phyloP scores from a whole-genome alignment of 495 filamentous ascomycete species.

The Lindgomyces ingoldianus region DNA sequence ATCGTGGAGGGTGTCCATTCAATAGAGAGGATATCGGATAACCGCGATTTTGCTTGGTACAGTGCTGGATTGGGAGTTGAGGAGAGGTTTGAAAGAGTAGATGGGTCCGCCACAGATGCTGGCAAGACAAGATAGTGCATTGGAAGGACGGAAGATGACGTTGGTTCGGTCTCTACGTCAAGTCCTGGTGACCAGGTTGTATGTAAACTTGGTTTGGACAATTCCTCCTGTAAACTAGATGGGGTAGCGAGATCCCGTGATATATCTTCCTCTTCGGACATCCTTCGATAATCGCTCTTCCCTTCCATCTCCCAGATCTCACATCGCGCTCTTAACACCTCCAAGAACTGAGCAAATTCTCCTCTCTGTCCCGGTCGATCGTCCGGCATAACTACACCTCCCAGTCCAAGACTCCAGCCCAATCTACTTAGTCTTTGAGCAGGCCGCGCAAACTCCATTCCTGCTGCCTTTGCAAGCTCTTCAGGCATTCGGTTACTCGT shows the following conservation, averaged over 20 bases:
- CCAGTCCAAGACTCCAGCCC: conserved; percentile 49
- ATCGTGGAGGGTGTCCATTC: conserved; percentile 54
- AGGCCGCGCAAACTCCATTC: conserved; percentile 58
- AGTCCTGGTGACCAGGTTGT: neutral
- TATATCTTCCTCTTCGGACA: conserved; percentile 26
- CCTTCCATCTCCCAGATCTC: conserved; percentile 74
- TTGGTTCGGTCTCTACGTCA: neutral
- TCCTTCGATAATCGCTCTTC: conserved; percentile 63
- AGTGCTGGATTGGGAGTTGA: neutral
- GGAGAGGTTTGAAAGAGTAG: neutral
- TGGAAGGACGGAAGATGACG: conserved; percentile 6
- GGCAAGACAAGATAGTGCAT: conserved; percentile 36
- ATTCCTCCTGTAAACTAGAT: neutral
- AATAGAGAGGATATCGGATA: conserved; percentile 23
- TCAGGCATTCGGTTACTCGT: conserved; percentile 75
- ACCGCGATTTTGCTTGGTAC: neutral
- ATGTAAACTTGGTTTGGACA: no score
- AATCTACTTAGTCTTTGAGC: conserved; percentile 52
- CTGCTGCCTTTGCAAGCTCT: conserved; percentile 67
- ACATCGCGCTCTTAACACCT: conserved; percentile 66
- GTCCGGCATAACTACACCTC: conserved; percentile 41
- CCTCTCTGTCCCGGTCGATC: conserved; percentile 54
- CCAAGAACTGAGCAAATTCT: conserved; percentile 68
- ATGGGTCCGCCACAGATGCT: neutral
- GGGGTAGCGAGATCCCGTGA: neutral